Evolutionary conservation across 148 eudicot species (phyloP).

Genomic region (Fallopia convolvulus): DNA sequence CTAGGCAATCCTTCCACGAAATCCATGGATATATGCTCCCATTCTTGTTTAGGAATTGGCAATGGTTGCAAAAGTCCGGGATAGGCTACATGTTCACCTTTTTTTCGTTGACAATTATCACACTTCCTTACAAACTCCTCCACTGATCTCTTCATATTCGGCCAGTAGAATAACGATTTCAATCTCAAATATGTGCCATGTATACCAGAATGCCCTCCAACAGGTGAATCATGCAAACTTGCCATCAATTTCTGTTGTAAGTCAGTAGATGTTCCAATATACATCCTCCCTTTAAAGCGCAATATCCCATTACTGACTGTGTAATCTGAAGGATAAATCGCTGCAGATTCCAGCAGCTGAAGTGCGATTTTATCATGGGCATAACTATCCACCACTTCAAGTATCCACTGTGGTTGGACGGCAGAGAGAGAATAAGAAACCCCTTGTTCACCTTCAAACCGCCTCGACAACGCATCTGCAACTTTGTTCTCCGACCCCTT

Average conservation of each 20-base stretch:
- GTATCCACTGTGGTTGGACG: not conserved
- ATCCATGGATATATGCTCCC: not conserved
- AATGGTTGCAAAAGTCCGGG: not conserved
- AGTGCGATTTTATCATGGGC: not conserved
- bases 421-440: not conserved
- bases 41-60: not conserved
- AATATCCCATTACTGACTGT: not conserved
- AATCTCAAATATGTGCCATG: not conserved
- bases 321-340: not conserved
- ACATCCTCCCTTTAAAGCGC: not conserved
- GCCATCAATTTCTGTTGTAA: not conserved
- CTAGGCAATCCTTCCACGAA: not conserved
- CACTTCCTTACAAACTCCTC: not conserved
- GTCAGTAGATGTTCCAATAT: not conserved
- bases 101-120: not conserved
- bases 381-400: not conserved
- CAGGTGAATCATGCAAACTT: not conserved
- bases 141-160: not conserved
- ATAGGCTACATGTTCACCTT: not conserved
- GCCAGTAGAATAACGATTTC: not conserved
- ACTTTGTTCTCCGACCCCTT: not conserved
- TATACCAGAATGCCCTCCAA: not conserved
- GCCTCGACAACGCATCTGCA: not conserved
- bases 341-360: not conserved
- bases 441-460: not conserved